Evolutionary conservation across 345 rosid genomes (phyloP).

Genomic region (Carallia pectinifolia): DNA sequence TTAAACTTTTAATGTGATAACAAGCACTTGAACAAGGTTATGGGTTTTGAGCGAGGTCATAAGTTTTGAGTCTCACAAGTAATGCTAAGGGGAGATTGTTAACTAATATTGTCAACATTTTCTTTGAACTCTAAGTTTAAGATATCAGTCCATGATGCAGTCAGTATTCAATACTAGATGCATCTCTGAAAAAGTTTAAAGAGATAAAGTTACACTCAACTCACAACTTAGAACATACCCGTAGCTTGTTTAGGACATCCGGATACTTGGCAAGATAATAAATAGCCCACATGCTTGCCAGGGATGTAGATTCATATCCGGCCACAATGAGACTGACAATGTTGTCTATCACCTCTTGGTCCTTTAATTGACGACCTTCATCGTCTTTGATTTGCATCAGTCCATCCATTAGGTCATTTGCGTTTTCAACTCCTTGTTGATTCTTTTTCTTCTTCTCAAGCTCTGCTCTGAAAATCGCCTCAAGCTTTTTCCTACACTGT

Average conservation of each 20-base stretch:
- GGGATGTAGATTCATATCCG: not conserved
- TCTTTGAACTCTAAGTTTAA: too few relatives aligned
- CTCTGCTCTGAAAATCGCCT: not conserved
- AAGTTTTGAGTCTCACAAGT: too few relatives aligned
- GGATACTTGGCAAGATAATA: not conserved
- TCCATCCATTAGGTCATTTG: not conserved
- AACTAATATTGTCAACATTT: too few relatives aligned
- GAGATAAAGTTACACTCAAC: too few relatives aligned
- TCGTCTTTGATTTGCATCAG: not conserved
- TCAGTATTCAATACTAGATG: too few relatives aligned
- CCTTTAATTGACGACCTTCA: not conserved
- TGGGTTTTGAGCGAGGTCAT: too few relatives aligned
- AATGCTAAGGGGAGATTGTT: too few relatives aligned
- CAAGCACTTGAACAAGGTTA: too few relatives aligned
- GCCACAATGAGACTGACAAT: not conserved
- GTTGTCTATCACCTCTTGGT: not conserved
- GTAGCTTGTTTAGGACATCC: not conserved
- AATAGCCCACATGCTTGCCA: not conserved
- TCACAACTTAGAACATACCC: too few relatives aligned
- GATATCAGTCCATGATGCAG: too few relatives aligned
- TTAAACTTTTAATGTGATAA: too few relatives aligned
- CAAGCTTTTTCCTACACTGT: not conserved
- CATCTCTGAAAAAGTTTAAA: too few relatives aligned
- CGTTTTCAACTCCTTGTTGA: not conserved
- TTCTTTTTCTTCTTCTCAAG: not conserved